Base-by-base conservation (phyloP, 2,329 filamentous ascomycete genomes). In the Aspergillus tanneri region DNA sequence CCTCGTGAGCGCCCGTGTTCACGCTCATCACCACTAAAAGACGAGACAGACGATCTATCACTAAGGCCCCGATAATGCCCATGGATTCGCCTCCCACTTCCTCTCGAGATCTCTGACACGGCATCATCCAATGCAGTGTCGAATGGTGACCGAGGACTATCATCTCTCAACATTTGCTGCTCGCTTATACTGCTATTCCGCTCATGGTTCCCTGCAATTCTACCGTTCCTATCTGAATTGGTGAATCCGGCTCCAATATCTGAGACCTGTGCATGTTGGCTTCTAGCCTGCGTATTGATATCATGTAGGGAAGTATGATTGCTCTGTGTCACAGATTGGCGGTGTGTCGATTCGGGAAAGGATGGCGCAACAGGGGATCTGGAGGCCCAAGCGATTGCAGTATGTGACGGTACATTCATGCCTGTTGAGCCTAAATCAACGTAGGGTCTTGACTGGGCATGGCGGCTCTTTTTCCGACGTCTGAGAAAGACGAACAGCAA, bases 11-110 rank as follows among this genome's bases (percentile, higher is more conserved):
- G 14, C 35, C 8, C 10, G n/a, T 39, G 27, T 6, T 21, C 14
- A 24, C 14, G 7, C 30, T 56, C 49, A 35, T 58, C 57, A 27
- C 60, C 64, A 37, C 53, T 51, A 39, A 68, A 56, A 2, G 63
- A 65, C 18, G 63, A 68, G 3, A 68, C 63, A 27, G 63, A 62
- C 18, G 66, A 68, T 25, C 64, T 61, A 55, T 67, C 41, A 10
- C 12, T 23, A 6, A 25, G 6, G 18, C 58, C 57, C 4, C 49
- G 52, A 8, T 44, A 46, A 34, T 58, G 47, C 2, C 25, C 28
- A 6, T 16, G 18, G 14, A 23, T 37, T 28, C 42, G 46, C 10
- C 40, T 40, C 3, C 45, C 53, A 22, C 50, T 57, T 8, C 55
- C 36, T 12, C 48, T 53, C 9, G 64, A 68, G 18, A 68, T 46